Conservation (phyloP, 176 grass and related monocot species). For the Areca catechu region DNA sequence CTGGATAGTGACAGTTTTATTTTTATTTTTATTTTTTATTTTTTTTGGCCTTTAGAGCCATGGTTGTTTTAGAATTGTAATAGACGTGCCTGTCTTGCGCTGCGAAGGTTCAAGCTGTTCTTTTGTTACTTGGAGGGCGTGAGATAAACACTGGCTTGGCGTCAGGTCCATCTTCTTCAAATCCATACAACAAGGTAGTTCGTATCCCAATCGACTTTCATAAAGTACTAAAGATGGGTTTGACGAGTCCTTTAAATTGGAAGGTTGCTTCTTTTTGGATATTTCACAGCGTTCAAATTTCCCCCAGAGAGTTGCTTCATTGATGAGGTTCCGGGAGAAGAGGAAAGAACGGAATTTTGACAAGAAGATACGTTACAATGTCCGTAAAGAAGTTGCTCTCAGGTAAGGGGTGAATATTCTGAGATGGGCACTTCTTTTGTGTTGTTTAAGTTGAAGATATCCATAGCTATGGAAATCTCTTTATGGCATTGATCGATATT, state of each 20-base stretch:
- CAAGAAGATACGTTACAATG: slow-evolving; percentile 94
- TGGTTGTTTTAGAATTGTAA: neutral
- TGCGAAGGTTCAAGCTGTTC: slow-evolving; percentile 87
- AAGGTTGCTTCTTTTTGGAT: slow-evolving; percentile 11
- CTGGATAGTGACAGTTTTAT: neutral
- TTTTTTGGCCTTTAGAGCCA: too few species aligned
- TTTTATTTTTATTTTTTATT: neutral
- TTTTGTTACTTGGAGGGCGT: slow-evolving; percentile 84
- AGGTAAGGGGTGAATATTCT: slow-evolving; percentile 46
- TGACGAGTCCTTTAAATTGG: slow-evolving; percentile 14
- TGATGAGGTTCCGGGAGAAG: slow-evolving; percentile 98
- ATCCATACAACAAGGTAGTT: slow-evolving; percentile 64
- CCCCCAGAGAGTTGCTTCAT: slow-evolving; percentile 83
- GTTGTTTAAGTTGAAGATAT: too few species aligned
- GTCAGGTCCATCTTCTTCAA: slow-evolving; percentile 35
- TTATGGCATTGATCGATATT: too few species aligned
- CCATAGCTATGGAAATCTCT: too few species aligned
- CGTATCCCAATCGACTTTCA: neutral
- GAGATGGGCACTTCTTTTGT: neutral
- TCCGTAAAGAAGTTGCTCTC: slow-evolving; percentile 87
- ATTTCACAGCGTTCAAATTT: slow-evolving; percentile 67
- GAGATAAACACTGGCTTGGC: slow-evolving; percentile 53
- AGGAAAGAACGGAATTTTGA: slow-evolving; percentile 96
- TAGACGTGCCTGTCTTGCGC: neutral
- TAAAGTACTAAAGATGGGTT: slow-evolving; percentile 6